phyloP scores from a whole-genome alignment of 805 yeast genomes.

The Yamadazyma nakazawae region DNA sequence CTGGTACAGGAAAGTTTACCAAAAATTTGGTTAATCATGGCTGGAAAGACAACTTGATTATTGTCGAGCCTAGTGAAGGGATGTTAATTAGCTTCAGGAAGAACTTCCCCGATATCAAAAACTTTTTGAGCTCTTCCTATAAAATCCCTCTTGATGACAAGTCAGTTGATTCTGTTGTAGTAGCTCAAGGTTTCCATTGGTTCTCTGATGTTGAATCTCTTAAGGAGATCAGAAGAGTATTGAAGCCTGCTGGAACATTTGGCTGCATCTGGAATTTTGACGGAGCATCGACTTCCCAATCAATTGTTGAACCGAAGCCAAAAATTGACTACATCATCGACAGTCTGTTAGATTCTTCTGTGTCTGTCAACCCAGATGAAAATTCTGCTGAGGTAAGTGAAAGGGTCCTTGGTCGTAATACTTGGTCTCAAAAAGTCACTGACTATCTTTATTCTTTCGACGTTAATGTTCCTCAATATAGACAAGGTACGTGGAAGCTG shows the following conservation, averaged over 20 bases:
- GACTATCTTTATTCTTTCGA: conserved; percentile 36
- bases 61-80: conserved; percentile 57
- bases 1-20: conserved; percentile 67
- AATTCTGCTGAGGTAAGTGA: conserved; percentile 4
- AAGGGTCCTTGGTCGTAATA: not conserved
- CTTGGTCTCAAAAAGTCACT: conserved; percentile 36
- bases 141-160: conserved; percentile 43
- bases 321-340: conserved; percentile 8
- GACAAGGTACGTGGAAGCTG: conserved; percentile 46
- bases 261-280: conserved; percentile 64
- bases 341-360: conserved; percentile 2
- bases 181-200: conserved; percentile 70
- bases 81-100: conserved; percentile 48
- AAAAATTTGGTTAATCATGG: conserved; percentile 38
- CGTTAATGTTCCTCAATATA: conserved; percentile 53
- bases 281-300: conserved; percentile 16
- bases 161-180: conserved; percentile 47
- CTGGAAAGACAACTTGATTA: conserved; percentile 34
- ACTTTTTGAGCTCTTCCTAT: conserved; percentile 42
- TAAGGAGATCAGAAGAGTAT: conserved; percentile 48
- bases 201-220: conserved; percentile 50
- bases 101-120: conserved; percentile 41
- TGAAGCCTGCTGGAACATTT: conserved; percentile 46
- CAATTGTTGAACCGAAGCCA: not conserved
- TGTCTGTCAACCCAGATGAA: not conserved